phyloP scores from a whole-genome alignment of 2,329 filamentous ascomycete species.

The Fusarium verticillioides region DNA sequence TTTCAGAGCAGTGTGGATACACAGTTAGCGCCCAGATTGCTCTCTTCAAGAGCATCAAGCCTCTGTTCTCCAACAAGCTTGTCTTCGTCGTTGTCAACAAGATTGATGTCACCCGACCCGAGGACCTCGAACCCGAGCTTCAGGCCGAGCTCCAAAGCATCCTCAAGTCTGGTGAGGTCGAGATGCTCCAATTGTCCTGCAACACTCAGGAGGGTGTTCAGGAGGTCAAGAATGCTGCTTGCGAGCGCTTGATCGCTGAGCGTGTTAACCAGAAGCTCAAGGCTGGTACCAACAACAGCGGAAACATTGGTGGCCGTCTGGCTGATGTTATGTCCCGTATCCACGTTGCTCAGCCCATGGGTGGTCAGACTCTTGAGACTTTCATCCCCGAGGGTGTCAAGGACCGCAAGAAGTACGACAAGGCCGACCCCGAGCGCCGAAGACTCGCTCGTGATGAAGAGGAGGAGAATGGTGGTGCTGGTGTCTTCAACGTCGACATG shows the following conservation, averaged over 20 bases:
- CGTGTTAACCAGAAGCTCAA: slow-evolving; percentile 96
- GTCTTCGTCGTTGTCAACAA: slow-evolving; percentile 99
- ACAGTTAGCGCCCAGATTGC: slow-evolving; percentile 92
- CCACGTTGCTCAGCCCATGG: slow-evolving; percentile 94
- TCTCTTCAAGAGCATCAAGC: slow-evolving; percentile 96
- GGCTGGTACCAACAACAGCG: slow-evolving; percentile 82
- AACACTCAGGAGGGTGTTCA: slow-evolving; percentile 95
- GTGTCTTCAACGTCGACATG: slow-evolving; percentile 95
- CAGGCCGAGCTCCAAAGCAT: slow-evolving; percentile 82
- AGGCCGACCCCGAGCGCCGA: slow-evolving; percentile 84
- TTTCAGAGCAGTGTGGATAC: slow-evolving; percentile 97
- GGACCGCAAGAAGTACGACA: slow-evolving; percentile 87
- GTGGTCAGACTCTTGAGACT: slow-evolving; percentile 79
- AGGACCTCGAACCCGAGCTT: slow-evolving; percentile 83
- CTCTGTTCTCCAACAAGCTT: slow-evolving; percentile 95
- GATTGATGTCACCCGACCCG: slow-evolving; percentile 89
- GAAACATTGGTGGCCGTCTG: slow-evolving; percentile 81
- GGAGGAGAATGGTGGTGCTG: slow-evolving; percentile 90
- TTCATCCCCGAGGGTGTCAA: slow-evolving; percentile 90
- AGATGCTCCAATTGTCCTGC: slow-evolving; percentile 93
- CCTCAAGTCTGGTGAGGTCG: slow-evolving; percentile 87
- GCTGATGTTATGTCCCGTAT: slow-evolving; percentile 93
- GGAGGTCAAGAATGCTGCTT: slow-evolving; percentile 93
- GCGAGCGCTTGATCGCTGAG: slow-evolving; percentile 91
- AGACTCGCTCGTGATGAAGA: slow-evolving; percentile 88